Percentiles rank a stretch among this genome's conserved stretches.
Conservation (phyloP, 805 yeast species). For the Yarrowia divulgata region DNA sequence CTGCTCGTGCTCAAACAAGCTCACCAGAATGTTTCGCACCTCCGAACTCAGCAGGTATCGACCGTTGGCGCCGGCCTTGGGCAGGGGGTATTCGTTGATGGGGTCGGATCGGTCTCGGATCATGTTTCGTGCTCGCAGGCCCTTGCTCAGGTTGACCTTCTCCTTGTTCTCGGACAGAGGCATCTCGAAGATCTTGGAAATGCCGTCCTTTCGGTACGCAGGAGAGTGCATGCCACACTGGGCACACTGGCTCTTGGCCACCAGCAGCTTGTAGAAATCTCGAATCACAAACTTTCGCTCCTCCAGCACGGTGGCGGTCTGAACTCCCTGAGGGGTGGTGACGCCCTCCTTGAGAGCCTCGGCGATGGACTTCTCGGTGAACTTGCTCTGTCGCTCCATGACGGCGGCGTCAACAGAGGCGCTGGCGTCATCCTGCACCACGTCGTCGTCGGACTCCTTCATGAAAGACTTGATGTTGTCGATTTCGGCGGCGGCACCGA, state of each 20-base stretch:
- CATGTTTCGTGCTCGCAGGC: constrained; percentile 75
- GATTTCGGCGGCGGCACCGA: constrained; percentile 76
- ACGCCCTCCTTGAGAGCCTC: constrained; percentile 79
- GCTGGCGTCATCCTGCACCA: constrained; percentile 49
- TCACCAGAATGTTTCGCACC: constrained; percentile 75
- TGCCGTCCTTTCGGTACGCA: constrained; percentile 92
- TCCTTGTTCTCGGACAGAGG: constrained; percentile 82
- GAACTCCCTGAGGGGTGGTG: constrained; percentile 68
- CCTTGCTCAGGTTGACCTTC: constrained; percentile 79
- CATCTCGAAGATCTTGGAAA: constrained; percentile 87
- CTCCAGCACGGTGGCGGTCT: constrained; percentile 84
- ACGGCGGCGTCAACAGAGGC: constrained; percentile 52
- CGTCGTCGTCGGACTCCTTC: constrained; percentile 57
- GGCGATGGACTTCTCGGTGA: constrained; percentile 72
- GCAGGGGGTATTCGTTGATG: constrained; percentile 54
- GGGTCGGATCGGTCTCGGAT: constrained; percentile 53
- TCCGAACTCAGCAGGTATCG: constrained; percentile 89
- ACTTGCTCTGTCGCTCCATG: constrained; percentile 67
- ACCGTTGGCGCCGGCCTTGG: constrained; percentile 69
- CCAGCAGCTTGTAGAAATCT: constrained; percentile 74
- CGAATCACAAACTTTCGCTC: constrained; percentile 72
- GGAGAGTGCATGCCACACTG: constrained; percentile 97
- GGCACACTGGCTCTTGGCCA: constrained; percentile 87
- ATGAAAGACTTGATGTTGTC: constrained; percentile 66
- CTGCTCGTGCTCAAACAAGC: constrained; percentile 79